These are phyloP conservation scores for Lactarius trivialis DNA, from an alignment of 768 basidiomycete species.

Conservation along the genomic window DNA sequence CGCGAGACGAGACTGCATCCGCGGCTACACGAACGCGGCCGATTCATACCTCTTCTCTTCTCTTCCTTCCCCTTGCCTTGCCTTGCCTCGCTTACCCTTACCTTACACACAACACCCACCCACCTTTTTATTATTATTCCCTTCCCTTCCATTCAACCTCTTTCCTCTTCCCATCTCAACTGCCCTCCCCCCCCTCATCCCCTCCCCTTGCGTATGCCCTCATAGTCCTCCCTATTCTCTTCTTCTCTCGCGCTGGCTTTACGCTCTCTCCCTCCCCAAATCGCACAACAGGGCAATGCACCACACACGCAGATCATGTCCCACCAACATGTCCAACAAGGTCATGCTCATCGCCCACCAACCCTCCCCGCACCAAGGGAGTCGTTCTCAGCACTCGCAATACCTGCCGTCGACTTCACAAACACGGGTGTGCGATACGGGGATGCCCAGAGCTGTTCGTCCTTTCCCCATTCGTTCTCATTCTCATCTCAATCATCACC, in stretches of 20 bases:
- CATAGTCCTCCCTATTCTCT: slow-evolving; percentile 30
- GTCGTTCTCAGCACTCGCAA: slow-evolving; percentile 59
- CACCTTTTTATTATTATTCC: slow-evolving; percentile 9
- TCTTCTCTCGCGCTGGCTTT: slow-evolving; percentile 40
- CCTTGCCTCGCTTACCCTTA: slow-evolving; percentile 20
- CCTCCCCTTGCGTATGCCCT: slow-evolving; percentile 26
- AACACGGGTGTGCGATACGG: slow-evolving; percentile 68
- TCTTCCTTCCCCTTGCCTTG: not conserved
- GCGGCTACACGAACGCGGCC: slow-evolving; percentile 9
- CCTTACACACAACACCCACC: slow-evolving; percentile 25
- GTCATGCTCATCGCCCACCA: slow-evolving; percentile 24
- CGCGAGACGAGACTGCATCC: slow-evolving; percentile 2
- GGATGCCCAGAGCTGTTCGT: slow-evolving; percentile 29
- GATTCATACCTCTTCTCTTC: not conserved
- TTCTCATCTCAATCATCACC: not conserved
- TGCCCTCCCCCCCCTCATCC: not conserved
- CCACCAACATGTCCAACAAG: slow-evolving; percentile 23
- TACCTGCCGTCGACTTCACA: slow-evolving; percentile 71
- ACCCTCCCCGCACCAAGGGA: slow-evolving; percentile 37
- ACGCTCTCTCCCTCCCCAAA: slow-evolving; percentile 28
- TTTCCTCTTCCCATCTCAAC: slow-evolving; percentile 7
- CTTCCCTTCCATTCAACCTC: not conserved
- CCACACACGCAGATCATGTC: slow-evolving; percentile 48
- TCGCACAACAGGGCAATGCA: slow-evolving; percentile 38
- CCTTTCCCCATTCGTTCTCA: not conserved